These are phyloP conservation scores for Arctium lappa DNA, from an alignment of 129 eudicot species.

Conservation along the genomic window DNA sequence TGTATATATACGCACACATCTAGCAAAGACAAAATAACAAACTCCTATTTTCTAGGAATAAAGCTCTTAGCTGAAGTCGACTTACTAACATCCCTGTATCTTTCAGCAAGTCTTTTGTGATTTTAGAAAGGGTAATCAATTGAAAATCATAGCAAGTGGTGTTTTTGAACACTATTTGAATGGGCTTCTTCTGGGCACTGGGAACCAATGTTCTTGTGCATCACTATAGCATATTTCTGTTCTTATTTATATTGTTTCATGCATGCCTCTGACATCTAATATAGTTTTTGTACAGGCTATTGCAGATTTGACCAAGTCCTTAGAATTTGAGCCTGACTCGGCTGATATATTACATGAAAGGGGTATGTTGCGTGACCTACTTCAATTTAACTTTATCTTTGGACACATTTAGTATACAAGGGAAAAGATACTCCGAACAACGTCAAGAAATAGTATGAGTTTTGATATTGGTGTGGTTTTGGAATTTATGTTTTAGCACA, in stretches of 20 bases:
- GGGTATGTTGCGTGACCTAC: conserved; percentile 42
- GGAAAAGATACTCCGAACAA: not conserved
- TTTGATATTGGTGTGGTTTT: not conserved
- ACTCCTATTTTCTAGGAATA: not conserved
- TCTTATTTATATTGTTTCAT: not conserved
- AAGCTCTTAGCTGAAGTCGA: not conserved
- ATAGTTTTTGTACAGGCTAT: conserved; percentile 67
- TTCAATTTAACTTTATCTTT: conserved; percentile 2
- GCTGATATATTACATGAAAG: conserved; percentile 96
- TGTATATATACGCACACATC: not conserved
- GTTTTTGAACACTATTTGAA: not conserved
- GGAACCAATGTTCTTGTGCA: conserved; percentile 2
- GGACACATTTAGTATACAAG: not conserved
- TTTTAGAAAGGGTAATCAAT: not conserved
- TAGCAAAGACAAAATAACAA: not conserved
- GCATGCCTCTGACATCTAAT: conserved; percentile 24
- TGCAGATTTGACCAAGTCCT: conserved; percentile 88
- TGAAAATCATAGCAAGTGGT: not conserved
- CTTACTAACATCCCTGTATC: not conserved
- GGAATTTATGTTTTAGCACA: not conserved
- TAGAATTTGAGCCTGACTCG: conserved; percentile 86
- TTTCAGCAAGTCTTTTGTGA: not conserved
- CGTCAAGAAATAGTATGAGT: not conserved
- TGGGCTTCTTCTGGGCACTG: not conserved
- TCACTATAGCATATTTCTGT: not conserved